These are phyloP conservation scores for Pisolithus marmoratus DNA, from an alignment of 768 basidiomycete species.

Conservation along the genomic window DNA sequence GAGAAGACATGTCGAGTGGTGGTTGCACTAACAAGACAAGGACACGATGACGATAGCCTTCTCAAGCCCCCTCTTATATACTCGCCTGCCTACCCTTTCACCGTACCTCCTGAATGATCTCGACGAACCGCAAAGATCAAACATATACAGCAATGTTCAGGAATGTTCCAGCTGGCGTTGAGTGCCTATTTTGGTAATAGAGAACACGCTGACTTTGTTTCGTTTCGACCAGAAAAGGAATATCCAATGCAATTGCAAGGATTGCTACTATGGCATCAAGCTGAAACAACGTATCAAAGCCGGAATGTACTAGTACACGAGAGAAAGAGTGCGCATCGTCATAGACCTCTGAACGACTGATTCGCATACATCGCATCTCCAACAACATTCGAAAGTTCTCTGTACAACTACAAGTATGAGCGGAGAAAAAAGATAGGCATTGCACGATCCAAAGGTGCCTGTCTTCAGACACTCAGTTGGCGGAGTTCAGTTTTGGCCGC, in stretches of 20 bases:
- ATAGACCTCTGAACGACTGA: no score
- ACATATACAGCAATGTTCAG: not conserved
- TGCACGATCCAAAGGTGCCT: no score
- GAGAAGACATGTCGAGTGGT: slow-evolving; percentile 15
- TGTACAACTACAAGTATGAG: no score
- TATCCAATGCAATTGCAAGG: no score
- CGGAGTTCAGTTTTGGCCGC: slow-evolving; percentile 38
- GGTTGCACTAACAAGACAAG: not conserved
- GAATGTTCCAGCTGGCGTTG: not conserved
- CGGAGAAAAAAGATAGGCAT: no score
- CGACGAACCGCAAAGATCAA: not conserved
- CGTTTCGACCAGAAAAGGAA: not conserved
- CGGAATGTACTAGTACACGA: no score
- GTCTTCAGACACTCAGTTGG: slow-evolving; percentile 5
- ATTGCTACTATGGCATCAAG: not conserved
- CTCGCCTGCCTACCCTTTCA: not conserved
- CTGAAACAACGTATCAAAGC: no score
- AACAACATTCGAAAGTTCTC: no score
- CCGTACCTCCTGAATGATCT: not conserved
- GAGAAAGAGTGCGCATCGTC: no score
- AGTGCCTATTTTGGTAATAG: not conserved
- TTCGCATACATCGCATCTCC: no score
- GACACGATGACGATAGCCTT: no score
- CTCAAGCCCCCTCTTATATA: not conserved
- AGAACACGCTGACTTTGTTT: not conserved